Base-by-base conservation (phyloP, 768 basidiomycete genomes). In the Fomitopsis serialis region DNA sequence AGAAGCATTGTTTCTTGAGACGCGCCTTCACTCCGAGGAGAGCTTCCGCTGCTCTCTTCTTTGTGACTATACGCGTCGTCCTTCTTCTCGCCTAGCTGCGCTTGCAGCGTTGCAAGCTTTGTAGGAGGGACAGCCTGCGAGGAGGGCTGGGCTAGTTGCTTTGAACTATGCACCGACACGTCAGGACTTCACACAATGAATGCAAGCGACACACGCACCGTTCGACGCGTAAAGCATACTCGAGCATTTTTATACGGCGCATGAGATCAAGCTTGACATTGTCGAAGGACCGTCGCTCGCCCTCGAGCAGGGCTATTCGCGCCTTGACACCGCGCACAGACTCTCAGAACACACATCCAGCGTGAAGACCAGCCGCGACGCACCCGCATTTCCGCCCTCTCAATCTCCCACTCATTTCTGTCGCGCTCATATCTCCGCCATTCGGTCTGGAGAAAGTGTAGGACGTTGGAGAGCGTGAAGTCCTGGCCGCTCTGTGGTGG, bases 341-440 rank as follows among this genome's bases (percentile, higher is more conserved):
- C 34, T 23, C 17, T 37, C 12, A 40, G 48, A 13, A 52, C 23
- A 35, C 50, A 34, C 44, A 44, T 29, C 10, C 34, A 52, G 43
- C 37, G 27, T 7, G 29, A 12, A 19, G 47, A 37, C 32, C 48
- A 23, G 11, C 17, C 37, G 53, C 57, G 42, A 82, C 90, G 64
- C 59, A 94, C 93, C 79, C 96, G 80, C 95, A 98, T 98, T 72
- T 98, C 97, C 29, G 97, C 97, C 61, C 97, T 79, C 72, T 98
- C 97, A 63, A 99, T 99, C 78, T 99, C 97, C 96, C 96, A 99
- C 73, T 99, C 97, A 68, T 99, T 99, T 64, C 96, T 81, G 74
- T 99, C 97, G 68, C 95, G 86, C 71, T 98, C 97, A 66, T 97
- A 98, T 55, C 92, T 80, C 57, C 97, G 80, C 92, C 95, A 98